A percentile compares a stretch with the other conserved stretches of the same genome.
Evolutionary conservation across 1,284 basidiomycete species (phyloP).

Genomic region (Rhodofomes roseus): DNA sequence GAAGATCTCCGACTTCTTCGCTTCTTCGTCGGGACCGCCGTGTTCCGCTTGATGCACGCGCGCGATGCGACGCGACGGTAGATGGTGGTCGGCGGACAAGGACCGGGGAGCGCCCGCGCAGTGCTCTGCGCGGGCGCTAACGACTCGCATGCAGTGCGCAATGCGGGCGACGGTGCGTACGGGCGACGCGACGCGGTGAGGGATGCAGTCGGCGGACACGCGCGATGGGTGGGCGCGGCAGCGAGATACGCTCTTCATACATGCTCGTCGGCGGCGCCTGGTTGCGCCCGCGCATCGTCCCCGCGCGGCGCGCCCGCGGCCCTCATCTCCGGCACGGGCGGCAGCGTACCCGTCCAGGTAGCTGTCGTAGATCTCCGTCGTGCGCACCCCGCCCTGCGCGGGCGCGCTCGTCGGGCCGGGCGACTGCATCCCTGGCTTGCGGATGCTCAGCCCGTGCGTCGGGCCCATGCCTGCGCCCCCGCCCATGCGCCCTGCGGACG

Average conservation of each 20-base stretch:
- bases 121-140: too few relatives aligned
- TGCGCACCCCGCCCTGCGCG: too few relatives aligned
- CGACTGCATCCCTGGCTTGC: constrained; percentile 27
- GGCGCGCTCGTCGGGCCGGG: too few relatives aligned
- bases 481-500: constrained; percentile 8
- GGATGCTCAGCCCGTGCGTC: constrained; percentile 48
- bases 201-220: too few relatives aligned
- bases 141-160: too few relatives aligned
- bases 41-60: constrained; percentile 99
- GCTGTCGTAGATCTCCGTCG: constrained; percentile 75
- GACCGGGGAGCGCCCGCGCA: too few relatives aligned
- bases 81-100: too few relatives aligned
- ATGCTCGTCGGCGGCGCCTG: constrained; percentile 23
- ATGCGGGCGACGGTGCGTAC: too few relatives aligned
- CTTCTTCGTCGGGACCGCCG: constrained; percentile 98
- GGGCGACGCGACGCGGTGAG: too few relatives aligned
- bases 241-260: too few relatives aligned
- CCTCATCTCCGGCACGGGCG: constrained; percentile 25
- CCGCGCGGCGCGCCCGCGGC: constrained; percentile 16
- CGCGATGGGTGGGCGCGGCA: too few relatives aligned
- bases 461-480: constrained; percentile 9
- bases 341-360: constrained; percentile 62
- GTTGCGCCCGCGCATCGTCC: constrained; percentile 55
- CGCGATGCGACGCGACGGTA: too few relatives aligned
- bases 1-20: constrained; percentile 98